Evolutionary conservation across 805 yeast species (phyloP).

Genomic region (Metschnikowia vanudenii): DNA sequence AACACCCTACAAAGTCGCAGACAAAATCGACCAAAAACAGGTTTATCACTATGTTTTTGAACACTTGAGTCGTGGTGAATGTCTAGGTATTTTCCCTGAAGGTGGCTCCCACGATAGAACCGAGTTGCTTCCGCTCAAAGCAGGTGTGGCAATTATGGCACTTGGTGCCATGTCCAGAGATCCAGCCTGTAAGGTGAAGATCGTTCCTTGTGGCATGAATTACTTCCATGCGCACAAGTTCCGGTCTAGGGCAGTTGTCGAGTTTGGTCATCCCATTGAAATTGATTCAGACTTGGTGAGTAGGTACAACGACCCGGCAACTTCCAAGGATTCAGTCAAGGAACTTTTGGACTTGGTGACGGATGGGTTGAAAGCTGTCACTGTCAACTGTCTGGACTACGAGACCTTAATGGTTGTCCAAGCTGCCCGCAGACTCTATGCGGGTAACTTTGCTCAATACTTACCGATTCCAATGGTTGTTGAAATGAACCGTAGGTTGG

Average conservation of each 20-base stretch:
- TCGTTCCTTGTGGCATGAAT: conserved; percentile 97
- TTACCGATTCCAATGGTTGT: conserved; percentile 81
- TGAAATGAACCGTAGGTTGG: conserved; percentile 86
- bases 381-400: conserved; percentile 84
- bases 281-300: conserved; percentile 56
- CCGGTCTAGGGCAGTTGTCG: conserved; percentile 92
- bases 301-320: conserved; percentile 62
- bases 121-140: conserved; percentile 85
- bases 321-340: conserved; percentile 70
- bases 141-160: conserved; percentile 98
- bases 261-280: conserved; percentile 85
- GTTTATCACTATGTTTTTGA: conserved; percentile 85
- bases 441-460: conserved; percentile 65
- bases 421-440: conserved; percentile 86
- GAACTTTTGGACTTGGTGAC: conserved; percentile 69
- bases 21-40: conserved; percentile 77
- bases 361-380: conserved; percentile 75
- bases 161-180: conserved; percentile 84
- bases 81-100: conserved; percentile 94
- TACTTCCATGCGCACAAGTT: conserved; percentile 95
- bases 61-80: conserved; percentile 75
- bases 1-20: conserved; percentile 67
- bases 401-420: conserved; percentile 88
- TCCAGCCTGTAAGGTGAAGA: conserved; percentile 73
- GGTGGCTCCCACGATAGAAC: conserved; percentile 98